phyloP scores from a whole-genome alignment of 768 basidiomycete genomes.

The Gloeopeniophorella convolvens region DNA sequence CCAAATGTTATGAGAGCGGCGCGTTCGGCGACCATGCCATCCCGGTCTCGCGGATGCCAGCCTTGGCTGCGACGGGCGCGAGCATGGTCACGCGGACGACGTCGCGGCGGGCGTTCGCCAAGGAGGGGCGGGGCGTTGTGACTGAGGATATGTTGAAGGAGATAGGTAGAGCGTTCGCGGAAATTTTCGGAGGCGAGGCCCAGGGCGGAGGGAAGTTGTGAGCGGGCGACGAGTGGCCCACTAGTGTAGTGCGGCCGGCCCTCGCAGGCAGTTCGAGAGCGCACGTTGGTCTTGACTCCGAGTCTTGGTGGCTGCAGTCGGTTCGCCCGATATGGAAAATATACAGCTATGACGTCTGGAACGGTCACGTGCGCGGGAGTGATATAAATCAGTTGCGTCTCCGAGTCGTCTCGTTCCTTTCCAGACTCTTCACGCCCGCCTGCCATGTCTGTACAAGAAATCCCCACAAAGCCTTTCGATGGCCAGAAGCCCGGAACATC shows the following conservation, averaged over 20 bases:
- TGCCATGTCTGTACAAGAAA: slow-evolving; percentile 51
- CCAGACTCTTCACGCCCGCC: slow-evolving; percentile 12
- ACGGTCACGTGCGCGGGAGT: slow-evolving; percentile 12
- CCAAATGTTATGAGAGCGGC: slow-evolving; percentile 84
- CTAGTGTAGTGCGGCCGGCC: neutral
- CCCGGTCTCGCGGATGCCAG: slow-evolving; percentile 61
- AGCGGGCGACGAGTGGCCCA: too few relatives aligned
- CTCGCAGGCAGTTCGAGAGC: neutral
- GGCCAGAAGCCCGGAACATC: slow-evolving; percentile 98
- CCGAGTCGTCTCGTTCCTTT: neutral
- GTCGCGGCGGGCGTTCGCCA: slow-evolving; percentile 67
- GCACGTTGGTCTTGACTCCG: neutral
- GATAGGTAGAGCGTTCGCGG: slow-evolving; percentile 60
- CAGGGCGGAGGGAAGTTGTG: slow-evolving; percentile 35
- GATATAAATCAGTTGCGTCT: slow-evolving; percentile 9
- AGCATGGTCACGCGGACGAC: slow-evolving; percentile 85
- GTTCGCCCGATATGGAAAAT: neutral
- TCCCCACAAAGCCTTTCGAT: slow-evolving; percentile 80
- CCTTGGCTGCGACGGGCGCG: slow-evolving; percentile 80
- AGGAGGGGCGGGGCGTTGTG: slow-evolving; percentile 73
- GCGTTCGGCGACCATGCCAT: slow-evolving; percentile 58
- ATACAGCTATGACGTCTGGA: neutral
- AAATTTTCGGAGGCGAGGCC: slow-evolving; percentile 56
- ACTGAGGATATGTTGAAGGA: slow-evolving; percentile 43
- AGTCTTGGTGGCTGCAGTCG: neutral